phyloP scores from a whole-genome alignment of 2,329 filamentous ascomycete species.

The Aspergillus fumigatus region DNA sequence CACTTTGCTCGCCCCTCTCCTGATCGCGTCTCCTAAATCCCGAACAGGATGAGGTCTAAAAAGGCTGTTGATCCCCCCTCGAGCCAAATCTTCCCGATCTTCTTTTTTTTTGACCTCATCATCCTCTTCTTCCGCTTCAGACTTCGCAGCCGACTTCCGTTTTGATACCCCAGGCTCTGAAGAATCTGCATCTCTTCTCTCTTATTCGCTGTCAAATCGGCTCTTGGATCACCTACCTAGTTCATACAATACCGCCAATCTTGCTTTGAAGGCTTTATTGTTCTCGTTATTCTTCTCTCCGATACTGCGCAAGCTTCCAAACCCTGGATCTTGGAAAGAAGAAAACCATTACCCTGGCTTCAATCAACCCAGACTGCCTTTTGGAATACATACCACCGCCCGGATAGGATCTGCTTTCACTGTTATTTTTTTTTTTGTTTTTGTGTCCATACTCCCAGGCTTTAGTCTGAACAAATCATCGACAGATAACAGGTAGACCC shows the following conservation, averaged over 20 bases:
- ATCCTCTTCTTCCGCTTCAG: background rate
- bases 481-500: conserved; percentile 41
- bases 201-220: no score
- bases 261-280: background rate
- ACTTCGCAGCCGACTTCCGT: background rate
- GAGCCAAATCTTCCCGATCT: background rate
- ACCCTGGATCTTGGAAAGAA: conserved; percentile 17
- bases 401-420: conserved; percentile 31
- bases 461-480: conserved; percentile 20
- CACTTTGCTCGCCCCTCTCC: conserved; percentile 7
- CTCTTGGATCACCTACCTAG: background rate
- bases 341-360: conserved; percentile 19
- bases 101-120: background rate
- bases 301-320: conserved; percentile 8
- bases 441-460: conserved; percentile 23
- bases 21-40: background rate
- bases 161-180: background rate
- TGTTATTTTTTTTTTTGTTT: conserved; percentile 29
- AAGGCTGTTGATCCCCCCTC: conserved; percentile 19
- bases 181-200: background rate
- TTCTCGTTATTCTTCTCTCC: conserved; percentile 9
- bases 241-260: background rate
- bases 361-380: conserved; percentile 16
- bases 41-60: conserved; percentile 8
- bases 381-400: conserved; percentile 27